Evolutionary conservation across 2,329 filamentous ascomycete species (phyloP), one percentile per base, ranked within the genome.

Genomic region (Exophiala phaeomuriformis): DNA sequence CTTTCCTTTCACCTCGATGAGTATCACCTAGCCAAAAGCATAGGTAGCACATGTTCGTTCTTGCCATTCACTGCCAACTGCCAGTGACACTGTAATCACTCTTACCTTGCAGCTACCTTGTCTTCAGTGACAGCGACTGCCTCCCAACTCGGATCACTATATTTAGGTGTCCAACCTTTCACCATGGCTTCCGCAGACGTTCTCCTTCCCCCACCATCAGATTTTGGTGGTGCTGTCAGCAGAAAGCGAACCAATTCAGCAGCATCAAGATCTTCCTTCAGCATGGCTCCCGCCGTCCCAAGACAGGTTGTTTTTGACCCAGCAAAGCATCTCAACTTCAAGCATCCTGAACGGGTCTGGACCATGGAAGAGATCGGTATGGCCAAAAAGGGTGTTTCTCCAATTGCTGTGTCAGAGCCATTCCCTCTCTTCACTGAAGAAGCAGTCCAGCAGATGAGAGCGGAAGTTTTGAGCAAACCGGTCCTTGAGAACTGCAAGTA

Each of bases 361-460:
- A 78, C 72, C n/a, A 84, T 84, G 81, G 72, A 77, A 61, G 81
- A 84, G n/a, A 70, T 83, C 48, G 78, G 78, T 3, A 74, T 76
- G 36, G 64, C 72, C 2, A 72, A 74, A 46, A 72, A 70, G 19
- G 82, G 81, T 1, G 75, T 85, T 28, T 85, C 83, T 1, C 75
- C 75, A 1, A 71, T 79, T 45, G 83, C 81, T 2, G 80, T 82
- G 44, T 81, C 81, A 0, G 76, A 82, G 50, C 81, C 82, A 0
- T 85, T 85, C 65, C 72, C 72, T 1, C 74, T 85, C 12, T 85
- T 85, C 66, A 78, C 77, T 4, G 63, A 73, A 27, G 79, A 82
- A 47, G 81, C 81, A 1, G 73, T 85, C 40, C 67, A 76, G 62
- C 73, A 77, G 52, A 84, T 85, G 73, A 72, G 82, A 54, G 68